phyloP scores from a whole-genome alignment of 768 basidiomycete genomes.

The Phaeolepiota aurea region DNA sequence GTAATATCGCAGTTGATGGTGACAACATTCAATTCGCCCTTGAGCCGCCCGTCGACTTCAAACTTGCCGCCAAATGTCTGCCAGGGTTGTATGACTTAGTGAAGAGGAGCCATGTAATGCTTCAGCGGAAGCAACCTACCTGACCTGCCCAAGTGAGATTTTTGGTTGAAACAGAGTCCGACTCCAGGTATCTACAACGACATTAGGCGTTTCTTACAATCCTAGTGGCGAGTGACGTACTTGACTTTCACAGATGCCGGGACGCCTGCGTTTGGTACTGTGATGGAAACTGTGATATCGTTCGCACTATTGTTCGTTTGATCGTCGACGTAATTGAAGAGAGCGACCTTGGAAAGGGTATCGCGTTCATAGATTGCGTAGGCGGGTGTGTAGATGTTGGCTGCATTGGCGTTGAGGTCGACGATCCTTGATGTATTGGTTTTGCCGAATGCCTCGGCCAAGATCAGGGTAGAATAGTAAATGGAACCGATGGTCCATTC shows the following conservation, averaged over 20 bases:
- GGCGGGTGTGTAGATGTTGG: conserved; percentile 49
- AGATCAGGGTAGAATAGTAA: conserved; percentile 66
- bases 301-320: conserved; percentile 44
- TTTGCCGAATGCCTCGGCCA: conserved; percentile 62
- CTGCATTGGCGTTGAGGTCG: conserved; percentile 48
- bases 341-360: conserved; percentile 46
- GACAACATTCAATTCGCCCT: conserved; percentile 39
- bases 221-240: conserved; percentile 20
- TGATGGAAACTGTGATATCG: conserved; percentile 45
- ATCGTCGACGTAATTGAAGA: conserved; percentile 71
- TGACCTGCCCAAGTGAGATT: conserved; percentile 60
- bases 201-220: background rate
- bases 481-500: conserved; percentile 73
- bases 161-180: conserved; percentile 42
- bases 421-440: conserved; percentile 54
- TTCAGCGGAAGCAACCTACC: conserved; percentile 18
- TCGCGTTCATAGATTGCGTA: conserved; percentile 73
- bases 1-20: conserved; percentile 49
- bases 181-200: conserved; percentile 38
- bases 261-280: conserved; percentile 24
- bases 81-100: background rate
- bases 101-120: too few species aligned
- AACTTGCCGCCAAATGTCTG: conserved; percentile 55
- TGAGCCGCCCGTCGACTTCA: conserved; percentile 55
- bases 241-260: conserved; percentile 50